These are phyloP conservation scores for Rhodotorula taiwanensis DNA, from an alignment of 768 basidiomycete species.

Conservation along the genomic window DNA sequence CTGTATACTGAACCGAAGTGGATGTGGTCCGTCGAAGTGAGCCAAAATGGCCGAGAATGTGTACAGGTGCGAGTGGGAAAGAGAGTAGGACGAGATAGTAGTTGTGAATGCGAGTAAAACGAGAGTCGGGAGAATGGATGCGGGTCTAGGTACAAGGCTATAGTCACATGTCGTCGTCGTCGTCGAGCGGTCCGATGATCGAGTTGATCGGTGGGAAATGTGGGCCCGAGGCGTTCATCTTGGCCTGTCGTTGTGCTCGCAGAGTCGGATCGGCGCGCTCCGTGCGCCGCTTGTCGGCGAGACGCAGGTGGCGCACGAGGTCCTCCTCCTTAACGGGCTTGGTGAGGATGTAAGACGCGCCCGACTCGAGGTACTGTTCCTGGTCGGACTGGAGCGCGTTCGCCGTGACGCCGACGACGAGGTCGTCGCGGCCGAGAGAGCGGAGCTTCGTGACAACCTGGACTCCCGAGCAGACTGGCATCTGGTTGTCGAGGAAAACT, in stretches of 20 bases:
- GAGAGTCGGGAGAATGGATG: too few relatives aligned
- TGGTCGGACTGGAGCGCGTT: slow-evolving; percentile 47
- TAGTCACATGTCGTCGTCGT: too few relatives aligned
- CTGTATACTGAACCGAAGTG: too few relatives aligned
- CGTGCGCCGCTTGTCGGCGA: slow-evolving; percentile 33
- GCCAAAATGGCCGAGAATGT: too few relatives aligned
- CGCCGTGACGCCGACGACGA: slow-evolving; percentile 58
- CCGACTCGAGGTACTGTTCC: slow-evolving; percentile 39
- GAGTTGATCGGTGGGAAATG: not conserved
- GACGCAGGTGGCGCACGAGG: slow-evolving; percentile 25
- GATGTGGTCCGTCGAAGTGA: too few relatives aligned
- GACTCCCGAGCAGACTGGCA: slow-evolving; percentile 58
- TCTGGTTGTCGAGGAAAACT: slow-evolving; percentile 59
- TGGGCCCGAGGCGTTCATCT: slow-evolving; percentile 2
- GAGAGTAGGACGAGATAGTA: too few relatives aligned
- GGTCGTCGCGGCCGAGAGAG: slow-evolving; percentile 60
- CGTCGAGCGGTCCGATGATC: not conserved
- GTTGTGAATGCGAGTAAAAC: too few relatives aligned
- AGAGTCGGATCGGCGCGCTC: slow-evolving; percentile 14
- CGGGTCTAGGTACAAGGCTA: too few relatives aligned
- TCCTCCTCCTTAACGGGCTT: slow-evolving; percentile 38
- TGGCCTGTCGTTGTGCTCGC: slow-evolving; percentile 11
- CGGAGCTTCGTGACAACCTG: slow-evolving; percentile 61
- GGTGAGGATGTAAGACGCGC: slow-evolving; percentile 41
- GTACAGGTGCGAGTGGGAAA: too few relatives aligned